Conservation (phyloP, 2,329 filamentous ascomycete genomes). For the Colletotrichum musicola region DNA sequence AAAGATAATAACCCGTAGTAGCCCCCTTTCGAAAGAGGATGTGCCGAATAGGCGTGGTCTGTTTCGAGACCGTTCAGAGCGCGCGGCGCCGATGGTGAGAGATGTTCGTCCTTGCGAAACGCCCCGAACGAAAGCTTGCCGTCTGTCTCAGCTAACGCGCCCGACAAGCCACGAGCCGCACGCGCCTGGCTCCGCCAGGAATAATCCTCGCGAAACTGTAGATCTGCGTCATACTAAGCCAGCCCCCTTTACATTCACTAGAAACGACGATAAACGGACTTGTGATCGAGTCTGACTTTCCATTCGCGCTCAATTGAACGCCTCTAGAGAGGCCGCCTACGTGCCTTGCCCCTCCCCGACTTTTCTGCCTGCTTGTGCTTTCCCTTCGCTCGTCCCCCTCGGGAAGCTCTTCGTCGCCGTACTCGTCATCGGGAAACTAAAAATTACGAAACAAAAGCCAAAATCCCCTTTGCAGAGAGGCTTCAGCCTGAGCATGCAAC, state of each 20-base stretch:
- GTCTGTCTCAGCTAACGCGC: slow-evolving; percentile 20
- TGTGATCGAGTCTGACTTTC: slow-evolving; percentile 15
- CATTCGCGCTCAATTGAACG: slow-evolving; percentile 34
- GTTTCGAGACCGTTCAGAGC: neutral
- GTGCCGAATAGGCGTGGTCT: too few species aligned
- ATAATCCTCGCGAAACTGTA: neutral
- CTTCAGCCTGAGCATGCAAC: slow-evolving; percentile 26
- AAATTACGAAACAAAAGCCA: slow-evolving; percentile 36
- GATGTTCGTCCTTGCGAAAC: neutral
- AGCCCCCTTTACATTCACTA: neutral
- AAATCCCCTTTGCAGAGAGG: slow-evolving; percentile 30
- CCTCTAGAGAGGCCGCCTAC: slow-evolving; percentile 29
- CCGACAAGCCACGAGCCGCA: slow-evolving; percentile 3
- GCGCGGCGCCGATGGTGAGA: neutral
- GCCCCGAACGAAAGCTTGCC: neutral
- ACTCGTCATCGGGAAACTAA: slow-evolving; percentile 34
- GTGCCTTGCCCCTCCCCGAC: slow-evolving; percentile 28
- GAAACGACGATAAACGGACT: neutral
- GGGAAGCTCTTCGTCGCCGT: slow-evolving; percentile 7
- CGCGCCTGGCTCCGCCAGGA: neutral
- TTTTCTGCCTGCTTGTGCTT: slow-evolving; percentile 8
- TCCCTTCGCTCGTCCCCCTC: slow-evolving; percentile 8
- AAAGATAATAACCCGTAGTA: neutral
- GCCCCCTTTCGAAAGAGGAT: too few species aligned
- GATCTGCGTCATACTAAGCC: slow-evolving; percentile 4